phyloP scores from a whole-genome alignment of 345 rosid genomes.

The Nephelium lappaceum region DNA sequence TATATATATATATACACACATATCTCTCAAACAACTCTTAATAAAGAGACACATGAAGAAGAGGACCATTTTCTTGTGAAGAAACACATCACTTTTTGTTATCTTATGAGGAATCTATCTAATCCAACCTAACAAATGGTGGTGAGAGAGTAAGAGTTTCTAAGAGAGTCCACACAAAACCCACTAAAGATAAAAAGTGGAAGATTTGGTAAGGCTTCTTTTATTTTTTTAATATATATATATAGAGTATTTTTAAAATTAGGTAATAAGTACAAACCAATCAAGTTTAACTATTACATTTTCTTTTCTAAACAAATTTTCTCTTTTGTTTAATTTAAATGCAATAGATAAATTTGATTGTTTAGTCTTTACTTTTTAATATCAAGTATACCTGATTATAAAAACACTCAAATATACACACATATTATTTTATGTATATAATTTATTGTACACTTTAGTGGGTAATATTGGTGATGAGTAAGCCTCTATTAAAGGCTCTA shows the following conservation, averaged over 20 bases:
- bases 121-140: slow-evolving; percentile 11
- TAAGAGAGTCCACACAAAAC: slow-evolving; percentile 4
- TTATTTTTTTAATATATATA: background rate
- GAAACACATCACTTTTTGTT: slow-evolving; percentile 13
- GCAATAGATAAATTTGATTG: too few species aligned
- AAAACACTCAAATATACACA: too few species aligned
- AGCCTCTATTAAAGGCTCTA: background rate
- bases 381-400: too few species aligned
- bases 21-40: too few species aligned
- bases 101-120: slow-evolving; percentile 36
- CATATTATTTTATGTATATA: background rate
- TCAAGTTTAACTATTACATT: too few species aligned
- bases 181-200: slow-evolving; percentile 20
- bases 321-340: too few species aligned
- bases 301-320: too few species aligned
- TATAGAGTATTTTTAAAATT: too few species aligned
- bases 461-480: slow-evolving; percentile 4
- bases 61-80: slow-evolving; percentile 37
- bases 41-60: background rate
- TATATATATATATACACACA: too few species aligned
- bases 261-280: too few species aligned
- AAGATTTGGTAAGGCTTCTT: slow-evolving; percentile 21
- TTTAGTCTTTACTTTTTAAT: too few species aligned
- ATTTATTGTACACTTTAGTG: background rate
- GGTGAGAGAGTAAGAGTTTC: slow-evolving; percentile 6